Evolutionary conservation across 441 rosid species (phyloP), one percentile per base, ranked within the genome.

Genomic region (Breynia disticha): DNA sequence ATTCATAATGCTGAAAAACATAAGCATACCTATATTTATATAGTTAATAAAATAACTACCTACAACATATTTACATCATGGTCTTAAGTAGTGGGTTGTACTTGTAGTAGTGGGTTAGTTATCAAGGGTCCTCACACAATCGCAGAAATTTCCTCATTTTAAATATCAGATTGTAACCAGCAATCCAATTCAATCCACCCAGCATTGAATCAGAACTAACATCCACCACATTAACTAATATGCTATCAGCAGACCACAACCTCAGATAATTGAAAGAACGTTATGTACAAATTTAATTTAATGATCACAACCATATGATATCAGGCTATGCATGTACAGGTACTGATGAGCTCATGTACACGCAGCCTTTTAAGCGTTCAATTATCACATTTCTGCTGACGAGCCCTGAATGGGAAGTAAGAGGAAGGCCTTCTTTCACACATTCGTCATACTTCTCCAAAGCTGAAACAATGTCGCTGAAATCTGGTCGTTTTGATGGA

Each of bases 401-500:
- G 15, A 87, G 78, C 39, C 83, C 76, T 28, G 85, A 79, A 67
- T 83, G 91, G 45, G 80, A 81, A 44, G 80, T 81, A 16, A 87
- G 76, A 28, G 98, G 96, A 47, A 85, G 79, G 6, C 98, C 98
- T 62, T 81, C 98, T 77, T 83, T 85, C 8, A 83, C 80, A 51
- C 96, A 85, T 55, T 80, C 95, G 16, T 90, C 95, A 49, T 79
- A 85, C 72, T 78, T 87, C 78, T 87, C 96, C 50, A 90, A 60
- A 4, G 80, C 77, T 5, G 86, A 75, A 37, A 90, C 98, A 4
- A 90, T 90, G 66, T 85, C 71, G n/a, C 81, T 75, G 80, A 90
- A 90, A 50, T 90, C 98, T 0, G 98, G 98, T 60, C 98, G 74
- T 70, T 85, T 90, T 0, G 93, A 68, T 0, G 98, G 95, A 57